phyloP scores from a whole-genome alignment of 352 stramenopile species.

The Elongisporangium senticosum region DNA sequence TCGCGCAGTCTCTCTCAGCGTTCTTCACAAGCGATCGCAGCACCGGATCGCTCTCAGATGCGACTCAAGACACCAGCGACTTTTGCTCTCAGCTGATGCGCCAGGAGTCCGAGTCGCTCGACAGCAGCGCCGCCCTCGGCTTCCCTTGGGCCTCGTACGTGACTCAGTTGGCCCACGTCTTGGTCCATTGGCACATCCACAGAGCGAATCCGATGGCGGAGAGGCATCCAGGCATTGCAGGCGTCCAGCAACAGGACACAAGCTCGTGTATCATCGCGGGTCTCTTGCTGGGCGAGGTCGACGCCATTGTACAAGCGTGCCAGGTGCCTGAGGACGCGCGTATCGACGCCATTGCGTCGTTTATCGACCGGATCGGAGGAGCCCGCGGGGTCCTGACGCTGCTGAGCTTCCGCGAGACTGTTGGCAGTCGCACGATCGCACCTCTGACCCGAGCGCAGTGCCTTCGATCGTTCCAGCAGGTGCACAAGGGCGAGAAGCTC shows the following conservation, averaged over 20 bases:
- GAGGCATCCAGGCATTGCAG: slow-evolving; percentile 19
- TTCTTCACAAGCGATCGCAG: not conserved
- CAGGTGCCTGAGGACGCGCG: not conserved
- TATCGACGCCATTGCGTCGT: slow-evolving; percentile 7
- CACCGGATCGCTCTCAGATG: not conserved
- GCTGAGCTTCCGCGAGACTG: slow-evolving; percentile 58
- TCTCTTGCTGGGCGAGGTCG: slow-evolving; percentile 13
- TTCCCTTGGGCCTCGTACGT: slow-evolving; percentile 24
- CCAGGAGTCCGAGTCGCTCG: no score
- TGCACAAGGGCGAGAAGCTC: slow-evolving; percentile 36
- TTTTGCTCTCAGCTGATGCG: no score
- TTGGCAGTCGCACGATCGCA: slow-evolving; percentile 37
- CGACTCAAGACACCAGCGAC: no score
- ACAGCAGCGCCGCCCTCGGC: not conserved
- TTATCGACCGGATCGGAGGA: slow-evolving; percentile 39
- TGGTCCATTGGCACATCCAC: slow-evolving; percentile 32
- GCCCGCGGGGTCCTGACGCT: slow-evolving; percentile 59
- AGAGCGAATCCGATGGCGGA: slow-evolving; percentile 25
- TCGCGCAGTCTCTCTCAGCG: no score
- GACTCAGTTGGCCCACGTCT: slow-evolving; percentile 34
- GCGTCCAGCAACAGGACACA: slow-evolving; percentile 24
- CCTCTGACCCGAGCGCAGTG: slow-evolving; percentile 58
- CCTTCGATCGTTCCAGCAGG: slow-evolving; percentile 39
- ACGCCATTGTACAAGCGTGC: slow-evolving; percentile 14
- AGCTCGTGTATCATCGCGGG: slow-evolving; percentile 26